phyloP scores from a whole-genome alignment of 2,329 filamentous ascomycete species.

The Xylaria sp. region DNA sequence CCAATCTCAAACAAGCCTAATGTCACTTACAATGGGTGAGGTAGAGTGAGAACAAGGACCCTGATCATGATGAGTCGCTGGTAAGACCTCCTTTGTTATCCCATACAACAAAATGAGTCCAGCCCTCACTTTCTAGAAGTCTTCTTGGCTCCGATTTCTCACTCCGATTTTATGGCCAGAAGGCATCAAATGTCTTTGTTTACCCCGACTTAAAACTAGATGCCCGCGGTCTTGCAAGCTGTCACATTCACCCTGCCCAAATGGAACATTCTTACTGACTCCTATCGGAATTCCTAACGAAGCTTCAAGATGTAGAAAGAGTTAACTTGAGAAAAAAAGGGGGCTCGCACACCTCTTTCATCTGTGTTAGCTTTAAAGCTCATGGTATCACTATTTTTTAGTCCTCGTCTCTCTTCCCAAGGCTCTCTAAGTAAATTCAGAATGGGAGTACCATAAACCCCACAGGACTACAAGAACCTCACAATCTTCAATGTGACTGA shows the following conservation, averaged over 20 bases:
- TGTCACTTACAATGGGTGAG: constrained; percentile 14
- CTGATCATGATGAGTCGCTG: not conserved
- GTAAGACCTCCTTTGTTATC: constrained; percentile 39
- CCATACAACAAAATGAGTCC: constrained; percentile 41
- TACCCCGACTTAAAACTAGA: constrained; percentile 6
- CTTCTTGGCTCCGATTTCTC: constrained; percentile 33
- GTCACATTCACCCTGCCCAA: constrained; percentile 4
- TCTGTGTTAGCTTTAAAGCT: not conserved
- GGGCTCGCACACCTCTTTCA: constrained; percentile 37
- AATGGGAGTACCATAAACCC: not conserved
- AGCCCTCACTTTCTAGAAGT: constrained; percentile 38
- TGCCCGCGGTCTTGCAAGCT: constrained; percentile 16
- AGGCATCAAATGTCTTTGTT: constrained; percentile 35
- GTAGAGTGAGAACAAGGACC: constrained; percentile 25
- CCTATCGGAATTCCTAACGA: constrained; percentile 27
- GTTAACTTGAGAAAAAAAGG: constrained; percentile 23
- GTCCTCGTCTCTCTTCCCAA: not conserved
- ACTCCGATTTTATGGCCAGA: constrained; percentile 13
- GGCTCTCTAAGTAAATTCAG: not conserved
- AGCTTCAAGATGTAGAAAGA: constrained; percentile 36
- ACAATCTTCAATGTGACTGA: constrained; percentile 19
- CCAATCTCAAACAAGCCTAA: not conserved
- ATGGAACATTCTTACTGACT: constrained; percentile 38
- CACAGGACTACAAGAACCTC: too few relatives aligned
- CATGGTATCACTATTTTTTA: constrained; percentile 13